Evolutionary conservation across 1,284 basidiomycete genomes (phyloP).

Genomic region (Coniferiporia weirii): DNA sequence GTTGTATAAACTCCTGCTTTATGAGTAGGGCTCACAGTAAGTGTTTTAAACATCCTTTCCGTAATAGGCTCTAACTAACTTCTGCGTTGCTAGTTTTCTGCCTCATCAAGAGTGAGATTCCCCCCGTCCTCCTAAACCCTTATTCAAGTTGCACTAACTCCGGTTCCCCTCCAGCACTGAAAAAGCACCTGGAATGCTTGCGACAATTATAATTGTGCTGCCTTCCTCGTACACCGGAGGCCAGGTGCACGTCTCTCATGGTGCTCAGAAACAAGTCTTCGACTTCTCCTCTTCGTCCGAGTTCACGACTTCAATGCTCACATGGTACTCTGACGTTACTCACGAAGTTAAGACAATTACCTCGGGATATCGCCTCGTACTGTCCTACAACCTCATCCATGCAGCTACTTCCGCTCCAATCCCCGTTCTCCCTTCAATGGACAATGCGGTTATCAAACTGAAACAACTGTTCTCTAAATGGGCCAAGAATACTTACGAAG

Average conservation of each 20-base stretch:
- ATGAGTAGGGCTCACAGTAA: constrained; percentile 42
- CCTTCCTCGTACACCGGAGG: constrained; percentile 41
- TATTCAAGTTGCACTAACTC: neutral
- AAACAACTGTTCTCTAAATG: constrained; percentile 29
- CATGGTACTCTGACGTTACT: constrained; percentile 45
- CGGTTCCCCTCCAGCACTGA: constrained; percentile 29
- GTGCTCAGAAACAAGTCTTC: constrained; percentile 26
- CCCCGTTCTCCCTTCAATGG: constrained; percentile 20
- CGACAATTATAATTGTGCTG: constrained; percentile 39
- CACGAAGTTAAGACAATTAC: constrained; percentile 42
- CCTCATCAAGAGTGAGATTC: constrained; percentile 28
- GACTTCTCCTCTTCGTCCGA: constrained; percentile 30
- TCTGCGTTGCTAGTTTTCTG: constrained; percentile 20
- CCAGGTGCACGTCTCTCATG: constrained; percentile 35
- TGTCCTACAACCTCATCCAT: constrained; percentile 37
- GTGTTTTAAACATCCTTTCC: constrained; percentile 16
- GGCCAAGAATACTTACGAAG: constrained; percentile 20
- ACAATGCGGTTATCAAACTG: constrained; percentile 20
- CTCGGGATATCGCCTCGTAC: constrained; percentile 39
- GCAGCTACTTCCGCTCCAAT: constrained; percentile 17
- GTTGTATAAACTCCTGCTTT: constrained; percentile 41
- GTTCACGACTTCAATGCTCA: constrained; percentile 32
- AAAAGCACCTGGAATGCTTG: constrained; percentile 40
- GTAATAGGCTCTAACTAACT: neutral
- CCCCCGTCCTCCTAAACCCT: neutral